Conservation (phyloP, 108 stramenopile genomes). For the Discostella stelligeroides region DNA sequence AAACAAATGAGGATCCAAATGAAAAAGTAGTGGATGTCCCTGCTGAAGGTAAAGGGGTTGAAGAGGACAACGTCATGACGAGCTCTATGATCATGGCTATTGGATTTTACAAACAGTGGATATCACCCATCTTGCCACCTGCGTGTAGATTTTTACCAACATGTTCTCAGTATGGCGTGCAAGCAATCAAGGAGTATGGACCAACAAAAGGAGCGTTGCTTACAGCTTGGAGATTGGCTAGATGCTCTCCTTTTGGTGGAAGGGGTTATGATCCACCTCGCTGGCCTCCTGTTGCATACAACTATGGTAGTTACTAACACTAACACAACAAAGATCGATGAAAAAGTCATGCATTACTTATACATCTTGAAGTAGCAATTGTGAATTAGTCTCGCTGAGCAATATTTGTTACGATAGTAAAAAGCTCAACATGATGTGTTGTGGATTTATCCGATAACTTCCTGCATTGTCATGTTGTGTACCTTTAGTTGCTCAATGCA, state of each 20-base stretch:
- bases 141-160: slow-evolving; percentile 91
- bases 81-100: slow-evolving; percentile 72
- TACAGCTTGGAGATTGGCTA: slow-evolving; percentile 77
- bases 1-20: not conserved
- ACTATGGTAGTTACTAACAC: slow-evolving; percentile 69
- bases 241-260: slow-evolving; percentile 87
- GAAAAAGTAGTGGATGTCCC: slow-evolving; percentile 7
- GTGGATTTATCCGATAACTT: slow-evolving; percentile 28
- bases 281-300: slow-evolving; percentile 83
- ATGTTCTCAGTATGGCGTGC: slow-evolving; percentile 86
- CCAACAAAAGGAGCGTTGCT: slow-evolving; percentile 75
- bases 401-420: too few species aligned
- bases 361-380: not conserved
- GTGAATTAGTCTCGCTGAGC: not conserved
- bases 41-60: slow-evolving; percentile 7
- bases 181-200: slow-evolving; percentile 84
- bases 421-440: too few species aligned
- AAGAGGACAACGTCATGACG: slow-evolving; percentile 36
- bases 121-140: slow-evolving; percentile 84
- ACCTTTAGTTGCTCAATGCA: slow-evolving; percentile 41
- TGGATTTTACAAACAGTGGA: slow-evolving; percentile 83
- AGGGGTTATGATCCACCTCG: slow-evolving; percentile 89
- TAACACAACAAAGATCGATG: slow-evolving; percentile 2
- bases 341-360: not conserved
- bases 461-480: slow-evolving; percentile 42